Conservation (phyloP, 202 grass and related monocot species). For the Setaria viridis region DNA sequence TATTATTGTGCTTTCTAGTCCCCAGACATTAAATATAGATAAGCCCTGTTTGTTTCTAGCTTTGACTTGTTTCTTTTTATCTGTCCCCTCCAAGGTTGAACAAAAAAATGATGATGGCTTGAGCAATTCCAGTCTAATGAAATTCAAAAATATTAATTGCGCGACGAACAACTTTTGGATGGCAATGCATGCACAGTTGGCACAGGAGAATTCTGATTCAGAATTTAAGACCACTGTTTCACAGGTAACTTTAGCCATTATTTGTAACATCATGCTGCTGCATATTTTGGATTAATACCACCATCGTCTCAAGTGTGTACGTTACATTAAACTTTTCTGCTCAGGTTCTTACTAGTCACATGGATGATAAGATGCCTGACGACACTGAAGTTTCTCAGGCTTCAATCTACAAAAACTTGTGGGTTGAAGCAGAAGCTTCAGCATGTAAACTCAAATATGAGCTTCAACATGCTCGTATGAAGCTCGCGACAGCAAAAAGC, state of each 20-base stretch:
- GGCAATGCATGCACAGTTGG: slow-evolving; percentile 30
- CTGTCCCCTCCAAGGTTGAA: slow-evolving; percentile 41
- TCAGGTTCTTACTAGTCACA: slow-evolving; percentile 60
- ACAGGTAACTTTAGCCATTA: slow-evolving; percentile 45
- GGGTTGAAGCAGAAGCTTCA: slow-evolving; percentile 70
- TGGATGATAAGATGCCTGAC: slow-evolving; percentile 36
- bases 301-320: background rate
- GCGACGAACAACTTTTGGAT: slow-evolving; percentile 34
- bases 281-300: slow-evolving; percentile 7
- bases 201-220: slow-evolving; percentile 38
- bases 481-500: slow-evolving; percentile 47
- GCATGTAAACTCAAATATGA: slow-evolving; percentile 75
- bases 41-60: slow-evolving; percentile 8
- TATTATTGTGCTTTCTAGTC: slow-evolving; percentile 13
- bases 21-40: slow-evolving; percentile 25
- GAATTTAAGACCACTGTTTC: slow-evolving; percentile 48
- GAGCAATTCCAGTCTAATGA: slow-evolving; percentile 31
- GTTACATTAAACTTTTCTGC: slow-evolving; percentile 20
- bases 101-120: slow-evolving; percentile 38
- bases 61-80: slow-evolving; percentile 34
- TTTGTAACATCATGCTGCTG: slow-evolving; percentile 22
- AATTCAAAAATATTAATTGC: slow-evolving; percentile 21
- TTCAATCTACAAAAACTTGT: slow-evolving; percentile 59
- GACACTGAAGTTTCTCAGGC: slow-evolving; percentile 46
- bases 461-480: slow-evolving; percentile 58